Evolutionary conservation across 164 flowering plant genomes (phyloP).

Genomic region (Malania oleifera): DNA sequence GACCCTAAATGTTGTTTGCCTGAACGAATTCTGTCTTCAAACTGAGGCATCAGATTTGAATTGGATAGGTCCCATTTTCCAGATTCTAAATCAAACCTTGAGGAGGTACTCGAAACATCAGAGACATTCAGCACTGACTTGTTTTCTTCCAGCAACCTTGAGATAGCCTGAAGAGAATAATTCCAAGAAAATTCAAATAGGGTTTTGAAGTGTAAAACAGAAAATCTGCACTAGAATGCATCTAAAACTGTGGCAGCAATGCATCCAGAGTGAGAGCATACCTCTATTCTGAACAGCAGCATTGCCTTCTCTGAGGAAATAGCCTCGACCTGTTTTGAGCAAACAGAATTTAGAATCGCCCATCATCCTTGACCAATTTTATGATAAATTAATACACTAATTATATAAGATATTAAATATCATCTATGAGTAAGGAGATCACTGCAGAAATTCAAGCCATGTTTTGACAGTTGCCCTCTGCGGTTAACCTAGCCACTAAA

Average conservation of each 20-base stretch:
- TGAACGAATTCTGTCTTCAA: slow-evolving; percentile 49
- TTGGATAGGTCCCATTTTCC: slow-evolving; percentile 45
- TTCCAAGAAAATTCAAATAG: neutral
- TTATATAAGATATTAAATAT: no score
- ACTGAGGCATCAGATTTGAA: slow-evolving; percentile 40
- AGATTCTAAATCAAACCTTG: slow-evolving; percentile 55
- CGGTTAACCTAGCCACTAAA: no score
- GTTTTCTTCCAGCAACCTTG: slow-evolving; percentile 68
- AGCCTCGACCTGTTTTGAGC: slow-evolving; percentile 69
- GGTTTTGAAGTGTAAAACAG: neutral
- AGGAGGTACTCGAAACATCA: slow-evolving; percentile 29
- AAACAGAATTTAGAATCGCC: slow-evolving; percentile 5
- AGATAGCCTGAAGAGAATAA: slow-evolving; percentile 46
- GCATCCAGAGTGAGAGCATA: slow-evolving; percentile 17
- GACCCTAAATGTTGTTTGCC: slow-evolving; percentile 61
- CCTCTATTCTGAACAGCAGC: slow-evolving; percentile 80
- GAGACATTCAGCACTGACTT: slow-evolving; percentile 24
- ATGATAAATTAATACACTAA: no score
- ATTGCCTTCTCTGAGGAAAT: slow-evolving; percentile 92
- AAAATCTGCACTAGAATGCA: neutral
- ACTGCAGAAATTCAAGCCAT: no score
- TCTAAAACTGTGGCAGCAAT: neutral
- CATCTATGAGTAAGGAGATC: no score
- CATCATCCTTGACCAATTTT: no score
- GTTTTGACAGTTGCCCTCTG: no score